phyloP scores from a whole-genome alignment of 1,284 basidiomycete species.

The Omphalotus olearius region DNA sequence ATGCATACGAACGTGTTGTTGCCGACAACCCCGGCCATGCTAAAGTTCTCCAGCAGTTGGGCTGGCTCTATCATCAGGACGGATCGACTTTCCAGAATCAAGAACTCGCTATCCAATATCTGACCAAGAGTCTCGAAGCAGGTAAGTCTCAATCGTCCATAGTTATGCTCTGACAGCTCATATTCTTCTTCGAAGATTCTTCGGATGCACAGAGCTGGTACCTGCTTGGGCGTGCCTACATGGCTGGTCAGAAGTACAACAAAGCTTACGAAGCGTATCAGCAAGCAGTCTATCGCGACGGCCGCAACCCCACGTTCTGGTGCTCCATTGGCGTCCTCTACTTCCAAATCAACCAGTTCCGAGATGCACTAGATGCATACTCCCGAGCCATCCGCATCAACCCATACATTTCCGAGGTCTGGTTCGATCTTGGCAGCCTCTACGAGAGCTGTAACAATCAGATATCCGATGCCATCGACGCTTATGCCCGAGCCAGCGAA shows the following conservation, averaged over 20 bases:
- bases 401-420: slow-evolving; percentile 98
- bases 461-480: slow-evolving; percentile 97
- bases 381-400: slow-evolving; percentile 98
- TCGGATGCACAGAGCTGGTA: slow-evolving; percentile 99
- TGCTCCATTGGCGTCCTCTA: slow-evolving; percentile 99
- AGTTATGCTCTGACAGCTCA: not conserved
- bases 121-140: slow-evolving; percentile 92
- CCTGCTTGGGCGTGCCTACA: slow-evolving; percentile 94
- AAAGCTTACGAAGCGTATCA: slow-evolving; percentile 99
- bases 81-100: slow-evolving; percentile 94
- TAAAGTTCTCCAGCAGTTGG: slow-evolving; percentile 97
- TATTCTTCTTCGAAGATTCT: slow-evolving; percentile 56
- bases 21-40: slow-evolving; percentile 92
- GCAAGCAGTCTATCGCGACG: slow-evolving; percentile 97
- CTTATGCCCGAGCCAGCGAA: slow-evolving; percentile 90
- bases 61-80: slow-evolving; percentile 96
- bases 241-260: slow-evolving; percentile 99
- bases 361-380: slow-evolving; percentile 97
- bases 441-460: slow-evolving; percentile 99
- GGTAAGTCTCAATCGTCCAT: slow-evolving; percentile 44
- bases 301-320: slow-evolving; percentile 99
- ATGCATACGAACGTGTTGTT: slow-evolving; percentile 97
- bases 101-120: slow-evolving; percentile 88
- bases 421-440: slow-evolving; percentile 96
- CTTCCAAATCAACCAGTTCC: slow-evolving; percentile 99